phyloP scores from a whole-genome alignment of 441 rosid genomes.

The Eutrema salsugineum region DNA sequence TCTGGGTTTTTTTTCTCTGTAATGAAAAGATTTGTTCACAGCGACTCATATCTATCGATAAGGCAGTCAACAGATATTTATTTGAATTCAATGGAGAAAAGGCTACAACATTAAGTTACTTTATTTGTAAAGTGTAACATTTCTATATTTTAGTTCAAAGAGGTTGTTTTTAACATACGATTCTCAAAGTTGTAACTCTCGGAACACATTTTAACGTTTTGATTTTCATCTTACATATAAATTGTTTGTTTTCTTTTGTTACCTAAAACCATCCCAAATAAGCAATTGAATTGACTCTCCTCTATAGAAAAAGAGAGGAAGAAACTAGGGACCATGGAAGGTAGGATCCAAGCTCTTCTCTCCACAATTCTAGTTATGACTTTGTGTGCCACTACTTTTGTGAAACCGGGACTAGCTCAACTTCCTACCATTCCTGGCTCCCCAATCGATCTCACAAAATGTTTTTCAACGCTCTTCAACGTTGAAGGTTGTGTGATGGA shows the following conservation, averaged over 20 bases:
- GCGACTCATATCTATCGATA: too few species aligned
- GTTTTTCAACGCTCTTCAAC: constrained; percentile 1
- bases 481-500: neutral
- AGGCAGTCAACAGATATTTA: neutral
- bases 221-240: neutral
- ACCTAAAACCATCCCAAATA: neutral
- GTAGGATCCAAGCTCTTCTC: neutral
- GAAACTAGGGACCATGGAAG: neutral
- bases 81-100: neutral
- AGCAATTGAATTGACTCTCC: neutral
- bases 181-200: neutral
- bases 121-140: neutral
- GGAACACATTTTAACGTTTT: neutral
- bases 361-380: neutral
- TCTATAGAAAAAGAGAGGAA: neutral
- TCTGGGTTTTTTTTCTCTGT: too few species aligned
- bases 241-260: neutral
- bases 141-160: neutral
- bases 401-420: neutral
- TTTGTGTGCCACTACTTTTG: neutral
- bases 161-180: neutral
- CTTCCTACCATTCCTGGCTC: neutral
- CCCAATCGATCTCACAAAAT: neutral
- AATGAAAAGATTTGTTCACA: too few species aligned
- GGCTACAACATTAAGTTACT: neutral